Evolutionary conservation across 352 stramenopile species (phyloP), one percentile per base, ranked within the genome.

Genomic region (Elongisporangium prolatum): DNA sequence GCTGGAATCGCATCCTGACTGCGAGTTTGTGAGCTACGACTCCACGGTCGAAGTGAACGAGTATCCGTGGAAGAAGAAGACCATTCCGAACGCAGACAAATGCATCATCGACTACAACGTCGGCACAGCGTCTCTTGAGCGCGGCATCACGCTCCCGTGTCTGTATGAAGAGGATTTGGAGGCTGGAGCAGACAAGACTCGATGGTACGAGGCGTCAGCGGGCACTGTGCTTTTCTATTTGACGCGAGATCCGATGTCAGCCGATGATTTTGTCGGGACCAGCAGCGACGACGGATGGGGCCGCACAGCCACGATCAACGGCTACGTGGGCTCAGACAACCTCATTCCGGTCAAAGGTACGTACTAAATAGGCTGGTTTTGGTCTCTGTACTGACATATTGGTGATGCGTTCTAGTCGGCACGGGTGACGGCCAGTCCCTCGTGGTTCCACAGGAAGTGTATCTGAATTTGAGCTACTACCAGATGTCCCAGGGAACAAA

Each of bases 1-100:
- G 57, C 57, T 98, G 0, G 96, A 99, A 64, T 87, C 89, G 18
- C 91, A 99, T 66, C 95, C 95, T 24, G 90, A 96, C 61, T 99
- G 97, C 72, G 77, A 76, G 10, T 73, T 77, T 44, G 81, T 98
- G 16, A 68, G 52, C 47, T 94, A 96, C 52, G 80, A 97, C 10
- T 57, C 97, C 52, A 98, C 93, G 0, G 69, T 96, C 2, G 75
- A 94, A 54, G 95, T 98, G 34, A 93, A 95, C 54, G 88, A 98
- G 57, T 98, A 96, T 59, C 81, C 79, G 21, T 97, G 87, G 82
- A 80, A 86, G 21, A 93, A 93, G 54, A 85, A 96, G 44, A 77
- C 90, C 11, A 70, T 69, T 2, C 86, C 88, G 2, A 77, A 89
- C 34, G 87, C 85, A 14, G 90, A 97, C 61, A 72, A 71, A n/a